Base-by-base conservation (phyloP, 1,139 yeast genomes). In the Kodamaea sp. region DNA sequence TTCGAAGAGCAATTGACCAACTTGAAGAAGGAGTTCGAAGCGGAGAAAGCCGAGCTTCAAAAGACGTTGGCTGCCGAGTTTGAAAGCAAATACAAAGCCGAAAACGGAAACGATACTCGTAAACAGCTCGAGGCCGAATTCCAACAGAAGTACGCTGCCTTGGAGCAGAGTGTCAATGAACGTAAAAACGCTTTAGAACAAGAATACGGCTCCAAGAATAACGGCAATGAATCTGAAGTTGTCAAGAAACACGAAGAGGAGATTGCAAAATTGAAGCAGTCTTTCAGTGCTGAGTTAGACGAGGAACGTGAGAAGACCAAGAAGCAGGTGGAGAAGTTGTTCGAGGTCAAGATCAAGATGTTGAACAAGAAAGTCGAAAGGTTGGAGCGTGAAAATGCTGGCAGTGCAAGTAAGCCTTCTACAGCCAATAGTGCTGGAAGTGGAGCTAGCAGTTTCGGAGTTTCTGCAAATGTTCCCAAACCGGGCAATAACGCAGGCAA, bases 311-410 rank as follows among this genome's bases (percentile, higher is more conserved):
- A 45, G 11, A 55, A 54, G 21, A 55, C 59, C 7, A 59, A 56
- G 37, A 48, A 55, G 35, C 61, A 61, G 33, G 61, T 64, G 19
- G 70, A 66, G 35, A 70, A 70, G 53, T 59, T 64, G 39, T 63
- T 57, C 39, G 73, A 69, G 37, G 54, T 69, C 40, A 67, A 66
- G 44, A 54, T 70, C 45, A 63, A 62, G 38, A 67, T 65, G 65
- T 61, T 70, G 51, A 70, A 61, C 46, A 62, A 72, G 44, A 70
- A 66, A 48, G 53, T 66, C 15, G 74, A 69, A 28, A 61, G 59
- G 27, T 49, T 61, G 19, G 70, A 63, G 26, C 43, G 48, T 22
- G 44, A 51, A 26, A 48, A 32, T 16, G 15, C 24, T n/a, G 19
- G 20, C n/a, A 16, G 15, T 10, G 19, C 38, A 14, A 26, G 31